A percentile compares a stretch with the other conserved stretches of the same genome.
Evolutionary conservation across 208 protist genomes (phyloP).

Genomic region (Leishmania amazonensis): DNA sequence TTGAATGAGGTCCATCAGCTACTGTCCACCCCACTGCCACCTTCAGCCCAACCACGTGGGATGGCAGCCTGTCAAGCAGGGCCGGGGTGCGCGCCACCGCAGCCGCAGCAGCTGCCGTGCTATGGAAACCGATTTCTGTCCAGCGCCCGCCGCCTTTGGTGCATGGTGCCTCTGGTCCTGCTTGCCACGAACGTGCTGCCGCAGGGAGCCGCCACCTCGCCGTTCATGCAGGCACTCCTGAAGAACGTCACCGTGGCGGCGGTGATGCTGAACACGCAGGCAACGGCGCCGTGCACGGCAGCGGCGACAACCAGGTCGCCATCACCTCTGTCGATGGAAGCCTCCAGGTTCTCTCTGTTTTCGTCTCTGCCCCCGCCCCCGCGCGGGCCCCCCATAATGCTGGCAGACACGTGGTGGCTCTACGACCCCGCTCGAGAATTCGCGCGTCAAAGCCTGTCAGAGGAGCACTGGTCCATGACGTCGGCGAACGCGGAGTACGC

Average conservation of each 20-base stretch:
- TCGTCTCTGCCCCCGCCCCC: not conserved
- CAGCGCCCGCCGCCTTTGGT: slow-evolving; percentile 45
- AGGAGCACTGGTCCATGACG: slow-evolving; percentile 38
- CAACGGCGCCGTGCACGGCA: not conserved
- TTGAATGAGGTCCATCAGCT: slow-evolving; percentile 29
- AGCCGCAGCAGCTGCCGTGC: slow-evolving; percentile 5
- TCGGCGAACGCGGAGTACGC: slow-evolving; percentile 36
- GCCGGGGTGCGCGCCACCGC: not conserved
- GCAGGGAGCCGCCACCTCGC: slow-evolving; percentile 13
- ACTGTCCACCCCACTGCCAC: slow-evolving; percentile 21
- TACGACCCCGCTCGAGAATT: slow-evolving; percentile 49
- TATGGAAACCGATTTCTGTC: slow-evolving; percentile 47
- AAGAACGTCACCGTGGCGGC: slow-evolving; percentile 46
- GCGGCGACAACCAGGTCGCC: not conserved
- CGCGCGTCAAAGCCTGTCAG: slow-evolving; percentile 33
- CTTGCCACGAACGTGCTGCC: slow-evolving; percentile 42
- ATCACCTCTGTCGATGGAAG: not conserved
- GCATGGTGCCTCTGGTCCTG: slow-evolving; percentile 48
- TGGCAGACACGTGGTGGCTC: slow-evolving; percentile 53
- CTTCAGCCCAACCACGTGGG: not conserved
- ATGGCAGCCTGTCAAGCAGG: not conserved
- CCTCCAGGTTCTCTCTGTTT: slow-evolving; percentile 1
- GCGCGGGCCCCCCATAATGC: not conserved
- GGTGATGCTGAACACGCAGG: slow-evolving; percentile 17
- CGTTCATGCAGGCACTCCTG: slow-evolving; percentile 44